Evolutionary conservation across 768 basidiomycete genomes (phyloP).

Genomic region (Hygrocybe punicea): DNA sequence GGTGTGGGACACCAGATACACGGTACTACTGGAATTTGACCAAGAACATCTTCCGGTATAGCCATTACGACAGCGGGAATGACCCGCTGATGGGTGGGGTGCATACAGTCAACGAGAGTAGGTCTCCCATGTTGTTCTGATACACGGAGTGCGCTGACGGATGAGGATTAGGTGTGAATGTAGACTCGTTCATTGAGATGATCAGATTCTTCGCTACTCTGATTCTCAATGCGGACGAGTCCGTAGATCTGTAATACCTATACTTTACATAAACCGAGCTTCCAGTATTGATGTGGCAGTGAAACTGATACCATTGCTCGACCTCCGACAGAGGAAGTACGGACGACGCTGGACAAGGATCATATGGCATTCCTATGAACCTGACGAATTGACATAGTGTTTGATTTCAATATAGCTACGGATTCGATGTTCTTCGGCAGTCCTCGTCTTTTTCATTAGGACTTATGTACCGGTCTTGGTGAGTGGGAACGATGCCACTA

Average conservation of each 20-base stretch:
- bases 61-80: slow-evolving; percentile 40
- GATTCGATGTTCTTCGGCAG: not conserved
- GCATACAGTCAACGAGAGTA: slow-evolving; percentile 70
- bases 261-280: too few relatives aligned
- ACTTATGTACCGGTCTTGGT: too few relatives aligned
- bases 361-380: too few relatives aligned
- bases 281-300: too few relatives aligned
- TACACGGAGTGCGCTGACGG: slow-evolving; percentile 9
- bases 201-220: slow-evolving; percentile 63
- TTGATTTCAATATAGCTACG: not conserved
- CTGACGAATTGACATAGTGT: too few relatives aligned
- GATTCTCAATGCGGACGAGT: slow-evolving; percentile 67
- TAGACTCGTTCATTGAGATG: slow-evolving; percentile 56
- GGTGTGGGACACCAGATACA: slow-evolving; percentile 44
- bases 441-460: too few relatives aligned
- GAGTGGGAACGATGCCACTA: too few relatives aligned
- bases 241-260: slow-evolving; percentile 22
- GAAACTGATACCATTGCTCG: not conserved
- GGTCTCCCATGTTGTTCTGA: not conserved
- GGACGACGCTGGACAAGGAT: too few relatives aligned
- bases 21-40: slow-evolving; percentile 57
- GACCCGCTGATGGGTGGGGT: slow-evolving; percentile 37
- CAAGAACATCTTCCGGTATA: slow-evolving; percentile 67
- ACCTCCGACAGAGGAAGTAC: too few relatives aligned
- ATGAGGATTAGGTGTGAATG: slow-evolving; percentile 41